These are phyloP conservation scores for Candida peoriensis DNA, from an alignment of 805 yeast species.

Conservation along the genomic window DNA sequence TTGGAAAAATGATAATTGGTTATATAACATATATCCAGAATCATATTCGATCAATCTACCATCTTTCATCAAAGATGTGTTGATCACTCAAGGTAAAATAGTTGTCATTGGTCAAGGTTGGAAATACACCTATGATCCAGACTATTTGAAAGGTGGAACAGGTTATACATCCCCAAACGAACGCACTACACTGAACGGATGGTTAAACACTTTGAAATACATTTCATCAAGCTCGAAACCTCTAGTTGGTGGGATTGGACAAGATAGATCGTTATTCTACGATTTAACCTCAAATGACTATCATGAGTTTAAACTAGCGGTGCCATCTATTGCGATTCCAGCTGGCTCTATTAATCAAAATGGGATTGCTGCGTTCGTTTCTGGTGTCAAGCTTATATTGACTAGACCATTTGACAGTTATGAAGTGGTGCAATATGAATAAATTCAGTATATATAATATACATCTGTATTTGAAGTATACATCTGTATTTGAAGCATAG, in stretches of 20 bases:
- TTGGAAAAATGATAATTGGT: conserved; percentile 28
- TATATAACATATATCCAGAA: conserved; percentile 28
- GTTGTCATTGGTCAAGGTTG: conserved; percentile 30
- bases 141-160: conserved; percentile 27
- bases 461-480: no score
- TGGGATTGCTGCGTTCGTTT: conserved; percentile 21
- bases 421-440: conserved; percentile 19
- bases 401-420: conserved; percentile 24
- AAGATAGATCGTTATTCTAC: conserved; percentile 21
- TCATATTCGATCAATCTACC: conserved; percentile 14
- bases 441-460: no score
- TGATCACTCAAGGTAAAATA: conserved; percentile 20
- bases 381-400: conserved; percentile 20
- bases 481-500: no score
- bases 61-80: conserved; percentile 17
- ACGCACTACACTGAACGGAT: conserved; percentile 17
- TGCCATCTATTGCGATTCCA: conserved; percentile 18
- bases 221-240: conserved; percentile 11
- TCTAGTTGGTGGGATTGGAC: conserved; percentile 18
- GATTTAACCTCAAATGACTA: conserved; percentile 17
- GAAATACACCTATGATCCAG: conserved; percentile 27
- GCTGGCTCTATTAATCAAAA: conserved; percentile 20
- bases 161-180: conserved; percentile 26
- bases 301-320: conserved; percentile 16
- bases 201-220: conserved; percentile 16